Evolutionary conservation across 2,329 filamentous ascomycete species (phyloP).

Genomic region (Endoconidiophora laricicola): DNA sequence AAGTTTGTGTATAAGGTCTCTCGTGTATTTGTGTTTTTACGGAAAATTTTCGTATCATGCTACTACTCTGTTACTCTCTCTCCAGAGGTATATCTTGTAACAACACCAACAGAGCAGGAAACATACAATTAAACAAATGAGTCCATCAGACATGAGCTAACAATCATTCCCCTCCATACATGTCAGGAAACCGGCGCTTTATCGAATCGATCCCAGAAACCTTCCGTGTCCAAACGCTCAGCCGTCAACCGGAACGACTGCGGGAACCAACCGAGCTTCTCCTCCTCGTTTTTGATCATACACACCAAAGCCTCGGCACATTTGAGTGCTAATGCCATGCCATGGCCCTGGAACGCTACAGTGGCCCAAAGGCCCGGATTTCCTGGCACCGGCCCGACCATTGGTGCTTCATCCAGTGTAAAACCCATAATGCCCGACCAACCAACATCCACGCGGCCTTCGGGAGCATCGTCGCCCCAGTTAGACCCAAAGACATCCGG

Average conservation of each 20-base stretch:
- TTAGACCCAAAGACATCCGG: constrained; percentile 33
- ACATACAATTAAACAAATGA: background rate
- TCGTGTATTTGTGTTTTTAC: too few relatives aligned
- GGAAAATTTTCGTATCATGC: background rate
- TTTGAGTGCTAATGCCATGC: constrained; percentile 47
- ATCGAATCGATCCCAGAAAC: constrained; percentile 10
- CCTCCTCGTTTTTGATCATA: constrained; percentile 30
- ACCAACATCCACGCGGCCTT: constrained; percentile 26
- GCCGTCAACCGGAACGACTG: constrained; percentile 23
- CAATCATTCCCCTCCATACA: background rate
- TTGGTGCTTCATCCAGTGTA: constrained; percentile 33
- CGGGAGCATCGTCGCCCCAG: constrained; percentile 26
- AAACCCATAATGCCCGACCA: constrained; percentile 44
- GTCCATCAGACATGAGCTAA: background rate
- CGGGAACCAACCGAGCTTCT: constrained; percentile 34
- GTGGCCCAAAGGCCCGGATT: constrained; percentile 34
- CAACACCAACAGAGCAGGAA: background rate
- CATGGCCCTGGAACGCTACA: constrained; percentile 48
- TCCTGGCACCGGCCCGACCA: constrained; percentile 32
- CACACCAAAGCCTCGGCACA: constrained; percentile 38
- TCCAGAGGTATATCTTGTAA: too few relatives aligned
- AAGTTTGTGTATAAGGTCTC: too few relatives aligned
- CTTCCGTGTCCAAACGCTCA: constrained; percentile 7
- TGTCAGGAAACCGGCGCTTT: background rate
- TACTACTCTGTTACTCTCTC: too few relatives aligned